Percentiles rank a stretch among this genome's conserved stretches.
Conservation (phyloP, 2,329 filamentous ascomycete genomes). For the Nannizziopsis arthrosporioides region DNA sequence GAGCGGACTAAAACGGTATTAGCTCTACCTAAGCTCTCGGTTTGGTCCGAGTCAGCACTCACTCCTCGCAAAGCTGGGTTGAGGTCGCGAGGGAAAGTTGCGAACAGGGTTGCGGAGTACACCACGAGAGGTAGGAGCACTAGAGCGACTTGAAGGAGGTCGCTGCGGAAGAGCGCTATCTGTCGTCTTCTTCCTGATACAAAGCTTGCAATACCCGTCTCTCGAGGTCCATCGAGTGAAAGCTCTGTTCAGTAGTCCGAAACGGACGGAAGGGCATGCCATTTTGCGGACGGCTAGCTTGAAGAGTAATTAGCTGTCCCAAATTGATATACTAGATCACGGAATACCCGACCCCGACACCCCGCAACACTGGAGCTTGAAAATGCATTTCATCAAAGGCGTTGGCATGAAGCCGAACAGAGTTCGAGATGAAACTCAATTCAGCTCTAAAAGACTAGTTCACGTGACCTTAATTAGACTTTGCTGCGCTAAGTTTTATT, state of each 20-base stretch:
- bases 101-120: conserved; percentile 10
- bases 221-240: not conserved
- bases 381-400: too few species aligned
- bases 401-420: too few species aligned
- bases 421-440: too few species aligned
- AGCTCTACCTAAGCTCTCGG: conserved; percentile 9
- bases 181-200: conserved; percentile 8
- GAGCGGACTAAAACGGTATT: conserved; percentile 19
- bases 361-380: too few species aligned
- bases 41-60: not conserved
- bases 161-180: conserved; percentile 1
- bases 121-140: conserved; percentile 1
- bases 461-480: not conserved
- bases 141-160: not conserved
- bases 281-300: not conserved
- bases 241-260: not conserved
- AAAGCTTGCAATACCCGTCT: conserved; percentile 2
- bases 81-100: conserved; percentile 7
- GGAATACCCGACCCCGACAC: too few species aligned
- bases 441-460: too few species aligned
- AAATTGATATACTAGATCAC: not conserved
- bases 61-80: conserved; percentile 6
- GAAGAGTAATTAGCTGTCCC: not conserved
- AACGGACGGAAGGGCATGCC: not conserved
- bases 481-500: too few species aligned